Evolutionary conservation across 2,329 filamentous ascomycete genomes (phyloP), one percentile per base, ranked within the genome.

Genomic region (Aureobasidium sp.): DNA sequence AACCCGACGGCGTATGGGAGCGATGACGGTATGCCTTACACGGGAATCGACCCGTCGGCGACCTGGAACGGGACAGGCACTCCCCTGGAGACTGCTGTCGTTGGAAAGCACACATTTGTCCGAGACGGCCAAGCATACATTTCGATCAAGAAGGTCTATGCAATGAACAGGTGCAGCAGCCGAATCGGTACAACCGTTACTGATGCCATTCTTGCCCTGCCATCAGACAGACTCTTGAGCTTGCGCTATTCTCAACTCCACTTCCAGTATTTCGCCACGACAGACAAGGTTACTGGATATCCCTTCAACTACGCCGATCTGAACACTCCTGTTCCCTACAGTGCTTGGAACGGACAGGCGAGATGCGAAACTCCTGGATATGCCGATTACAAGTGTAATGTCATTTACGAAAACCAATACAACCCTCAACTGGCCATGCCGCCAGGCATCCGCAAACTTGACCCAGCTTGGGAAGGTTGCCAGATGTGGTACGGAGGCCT

Each of bases 401-500:
- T 71, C 36, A 69, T 71, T 36, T 68, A 69, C 42, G 68, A 69
- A 53, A 61, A 65, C 42, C 37, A 63, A 3, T 69, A 64, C 39
- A 65, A 64, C 6, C 68, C 68, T 14, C 68, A 70, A 39, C 64
- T 70, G 34, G 69, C 68, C 1, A 69, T 72, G 52, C 70, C 70
- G 12, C 69, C 69, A 1, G 64, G 66, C 27, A 69, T 70, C 37
- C 65, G 66, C 9, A 60, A 67, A 4, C 51, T 72, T 5, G 65
- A 67, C 55, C 65, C 67, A 7, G 66, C 64, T 8, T 72, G 69
- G 62, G 45, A 65, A 41, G 55, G 41, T 22, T 72, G 70, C 49
- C 67, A 69, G 60, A 65, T 71, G 64, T 69, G 65, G 64, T 69
- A 69, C 52, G 67, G 67, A 15, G 70, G 70, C n/a, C 60, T 72